These are phyloP conservation scores for Tricholoma furcatifolium DNA, from an alignment of 768 basidiomycete genomes.

Conservation along the genomic window DNA sequence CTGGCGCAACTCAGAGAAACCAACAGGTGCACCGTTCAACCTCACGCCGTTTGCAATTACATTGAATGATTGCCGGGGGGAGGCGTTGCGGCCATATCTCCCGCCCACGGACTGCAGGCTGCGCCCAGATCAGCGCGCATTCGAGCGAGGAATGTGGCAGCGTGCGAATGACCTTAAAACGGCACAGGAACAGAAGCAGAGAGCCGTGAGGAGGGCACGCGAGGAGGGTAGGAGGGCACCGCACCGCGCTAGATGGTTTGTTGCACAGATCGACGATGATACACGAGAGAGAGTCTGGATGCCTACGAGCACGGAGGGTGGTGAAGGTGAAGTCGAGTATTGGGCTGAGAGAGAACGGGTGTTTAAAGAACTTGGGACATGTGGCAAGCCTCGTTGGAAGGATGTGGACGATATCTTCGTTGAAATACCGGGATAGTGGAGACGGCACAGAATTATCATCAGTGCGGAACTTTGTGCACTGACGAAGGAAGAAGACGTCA, in stretches of 20 bases:
- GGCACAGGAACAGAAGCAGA: conserved; percentile 82
- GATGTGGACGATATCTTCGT: conserved; percentile 83
- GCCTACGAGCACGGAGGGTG: conserved; percentile 51
- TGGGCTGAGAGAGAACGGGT: conserved; percentile 78
- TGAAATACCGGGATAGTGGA: conserved; percentile 43
- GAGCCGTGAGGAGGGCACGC: conserved; percentile 65
- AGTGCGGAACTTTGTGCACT: no score
- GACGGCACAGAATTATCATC: no score
- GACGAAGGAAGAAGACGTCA: no score
- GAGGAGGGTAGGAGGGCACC: conserved; percentile 72
- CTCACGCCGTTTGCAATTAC: conserved; percentile 93
- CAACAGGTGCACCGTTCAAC: conserved; percentile 80
- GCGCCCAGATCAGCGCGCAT: conserved; percentile 91
- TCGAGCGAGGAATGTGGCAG: conserved; percentile 86
- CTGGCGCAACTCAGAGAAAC: conserved; percentile 91
- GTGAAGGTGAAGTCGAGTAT: conserved; percentile 55
- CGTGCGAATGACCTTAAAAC: conserved; percentile 78
- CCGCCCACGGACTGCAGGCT: conserved; percentile 92
- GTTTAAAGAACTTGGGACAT: conserved; percentile 35
- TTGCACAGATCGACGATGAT: conserved; percentile 80
- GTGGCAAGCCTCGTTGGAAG: conserved; percentile 48
- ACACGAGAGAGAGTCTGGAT: conserved; percentile 89
- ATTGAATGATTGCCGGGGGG: conserved; percentile 81
- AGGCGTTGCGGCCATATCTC: conserved; percentile 66
- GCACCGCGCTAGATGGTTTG: conserved; percentile 88